These are phyloP conservation scores for Cladosporium sp. DNA, from an alignment of 2,329 filamentous ascomycete genomes.

Conservation along the genomic window DNA sequence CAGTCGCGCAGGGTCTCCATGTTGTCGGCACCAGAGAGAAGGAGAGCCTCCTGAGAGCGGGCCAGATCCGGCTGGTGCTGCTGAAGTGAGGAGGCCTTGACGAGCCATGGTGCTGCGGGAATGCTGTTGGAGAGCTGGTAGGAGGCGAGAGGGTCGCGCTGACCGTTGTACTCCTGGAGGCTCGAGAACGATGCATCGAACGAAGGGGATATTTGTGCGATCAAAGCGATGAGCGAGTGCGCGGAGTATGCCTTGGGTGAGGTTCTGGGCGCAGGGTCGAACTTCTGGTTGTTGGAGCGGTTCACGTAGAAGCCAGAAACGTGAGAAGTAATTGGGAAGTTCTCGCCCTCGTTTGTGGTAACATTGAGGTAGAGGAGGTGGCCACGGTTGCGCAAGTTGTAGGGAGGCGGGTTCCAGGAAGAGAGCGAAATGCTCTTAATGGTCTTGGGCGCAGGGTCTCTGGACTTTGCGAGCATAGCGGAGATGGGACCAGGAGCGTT, in stretches of 20 bases:
- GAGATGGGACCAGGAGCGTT: slow-evolving; percentile 63
- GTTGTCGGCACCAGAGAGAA: slow-evolving; percentile 87
- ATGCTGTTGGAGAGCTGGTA: slow-evolving; percentile 96
- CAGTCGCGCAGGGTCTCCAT: slow-evolving; percentile 93
- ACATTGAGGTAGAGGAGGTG: slow-evolving; percentile 87
- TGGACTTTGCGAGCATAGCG: slow-evolving; percentile 64
- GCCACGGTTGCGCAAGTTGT: slow-evolving; percentile 83
- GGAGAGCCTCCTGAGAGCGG: slow-evolving; percentile 85
- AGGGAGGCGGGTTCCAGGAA: slow-evolving; percentile 93
- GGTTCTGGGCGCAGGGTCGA: slow-evolving; percentile 79
- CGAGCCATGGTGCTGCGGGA: slow-evolving; percentile 86
- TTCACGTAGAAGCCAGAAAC: slow-evolving; percentile 96
- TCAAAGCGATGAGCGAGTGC: slow-evolving; percentile 80
- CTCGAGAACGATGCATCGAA: slow-evolving; percentile 73
- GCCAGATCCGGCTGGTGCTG: slow-evolving; percentile 79
- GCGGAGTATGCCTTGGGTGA: slow-evolving; percentile 73
- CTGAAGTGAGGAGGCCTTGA: slow-evolving; percentile 64
- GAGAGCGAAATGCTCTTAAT: slow-evolving; percentile 86
- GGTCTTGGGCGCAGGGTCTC: slow-evolving; percentile 75
- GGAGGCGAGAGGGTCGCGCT: slow-evolving; percentile 81
- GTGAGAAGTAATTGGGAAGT: slow-evolving; percentile 87
- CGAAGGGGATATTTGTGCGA: slow-evolving; percentile 75
- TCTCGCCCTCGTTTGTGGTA: slow-evolving; percentile 90
- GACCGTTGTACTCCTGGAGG: slow-evolving; percentile 78
- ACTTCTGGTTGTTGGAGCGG: slow-evolving; percentile 91